Conservation (phyloP, 2,329 filamentous ascomycete genomes). For the Colletotrichum magnum region DNA sequence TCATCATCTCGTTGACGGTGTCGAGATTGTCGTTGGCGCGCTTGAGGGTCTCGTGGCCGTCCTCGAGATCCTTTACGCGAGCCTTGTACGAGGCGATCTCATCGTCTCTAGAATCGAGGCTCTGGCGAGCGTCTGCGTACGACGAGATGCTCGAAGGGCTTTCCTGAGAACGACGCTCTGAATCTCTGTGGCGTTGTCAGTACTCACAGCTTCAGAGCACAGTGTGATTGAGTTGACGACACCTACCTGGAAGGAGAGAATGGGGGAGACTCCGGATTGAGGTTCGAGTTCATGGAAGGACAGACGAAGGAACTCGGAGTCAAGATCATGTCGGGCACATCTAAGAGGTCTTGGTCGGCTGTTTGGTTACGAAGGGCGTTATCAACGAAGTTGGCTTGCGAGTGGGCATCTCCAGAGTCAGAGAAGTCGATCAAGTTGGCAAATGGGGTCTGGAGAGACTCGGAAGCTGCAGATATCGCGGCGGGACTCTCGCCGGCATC, state of each 20-base stretch:
- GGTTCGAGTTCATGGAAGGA: neutral
- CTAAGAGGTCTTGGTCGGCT: neutral
- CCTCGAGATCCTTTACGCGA: slow-evolving; percentile 3
- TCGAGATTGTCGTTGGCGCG: slow-evolving; percentile 21
- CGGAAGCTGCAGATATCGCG: neutral
- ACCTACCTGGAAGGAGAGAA: slow-evolving; percentile 15
- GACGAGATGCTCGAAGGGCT: slow-evolving; percentile 4
- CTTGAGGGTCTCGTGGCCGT: slow-evolving; percentile 24
- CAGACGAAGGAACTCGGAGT: too few relatives aligned
- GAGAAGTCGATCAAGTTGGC: slow-evolving; percentile 14
- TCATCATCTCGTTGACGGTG: slow-evolving; percentile 17
- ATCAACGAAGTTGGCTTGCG: neutral
- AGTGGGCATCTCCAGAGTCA: neutral
- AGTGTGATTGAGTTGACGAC: too few relatives aligned
- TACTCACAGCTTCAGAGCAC: too few relatives aligned
- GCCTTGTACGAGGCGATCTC: neutral
- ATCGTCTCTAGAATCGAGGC: neutral
- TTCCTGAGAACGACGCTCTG: neutral
- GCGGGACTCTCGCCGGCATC: neutral
- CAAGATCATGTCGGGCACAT: neutral
- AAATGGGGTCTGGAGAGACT: slow-evolving; percentile 7
- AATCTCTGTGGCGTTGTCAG: too few relatives aligned
- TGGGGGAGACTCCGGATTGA: slow-evolving; percentile 1
- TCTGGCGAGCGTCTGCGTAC: slow-evolving; percentile 17
- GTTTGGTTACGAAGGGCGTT: neutral